Evolutionary conservation across 2,329 filamentous ascomycete genomes (phyloP), one percentile per base, ranked within the genome.

Genomic region (Seiridium unicorne): DNA sequence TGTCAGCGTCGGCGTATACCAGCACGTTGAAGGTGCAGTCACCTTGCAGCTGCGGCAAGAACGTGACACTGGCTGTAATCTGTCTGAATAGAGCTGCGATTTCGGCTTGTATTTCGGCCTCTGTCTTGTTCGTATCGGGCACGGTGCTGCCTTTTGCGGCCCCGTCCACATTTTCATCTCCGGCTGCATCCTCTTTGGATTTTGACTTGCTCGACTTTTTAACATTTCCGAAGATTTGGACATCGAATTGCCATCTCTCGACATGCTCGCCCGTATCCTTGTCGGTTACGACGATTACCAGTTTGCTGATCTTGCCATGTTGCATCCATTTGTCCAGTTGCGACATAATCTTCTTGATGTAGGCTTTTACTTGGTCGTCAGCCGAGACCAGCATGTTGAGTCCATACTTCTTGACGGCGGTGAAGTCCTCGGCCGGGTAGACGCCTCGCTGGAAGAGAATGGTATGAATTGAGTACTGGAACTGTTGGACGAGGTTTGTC

Each of bases 281-380:
- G 80, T 91, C 91, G 38, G 94, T 97, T 67, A 99, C 93, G 53
- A 99, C 95, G 57, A 99, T 90, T 61, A 99, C 93, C 10, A 99
- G 87, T 77, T 96, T 97, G 57, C 92, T 96, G 73, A 99, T 97
- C 78, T 99, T 98, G 74, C 93, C 92, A 69, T 90, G 91, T 57
- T 93, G 84, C 93, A 98, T 98, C 95, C 95, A 99, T 74, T 92
- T 92, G 79, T 96, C 94, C 61, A 99, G 86, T 77, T 99, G 95
- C 35, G 89, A 89, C 93, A 97, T 99, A 79, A 99, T 98, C 79
- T 96, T 97, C 77, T 97, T 97, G 82, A 99, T 96, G 79, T 99
- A 99, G 38, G 93, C 92, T 77, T 97, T 96, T 73, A 99, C 95
- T 79, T 99, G 94, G 80, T 98, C 95, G 74, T 99, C 95, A 64